Base-by-base conservation (phyloP, 2,329 filamentous ascomycete genomes). In the Arthrobotrys pseudoclavata region DNA sequence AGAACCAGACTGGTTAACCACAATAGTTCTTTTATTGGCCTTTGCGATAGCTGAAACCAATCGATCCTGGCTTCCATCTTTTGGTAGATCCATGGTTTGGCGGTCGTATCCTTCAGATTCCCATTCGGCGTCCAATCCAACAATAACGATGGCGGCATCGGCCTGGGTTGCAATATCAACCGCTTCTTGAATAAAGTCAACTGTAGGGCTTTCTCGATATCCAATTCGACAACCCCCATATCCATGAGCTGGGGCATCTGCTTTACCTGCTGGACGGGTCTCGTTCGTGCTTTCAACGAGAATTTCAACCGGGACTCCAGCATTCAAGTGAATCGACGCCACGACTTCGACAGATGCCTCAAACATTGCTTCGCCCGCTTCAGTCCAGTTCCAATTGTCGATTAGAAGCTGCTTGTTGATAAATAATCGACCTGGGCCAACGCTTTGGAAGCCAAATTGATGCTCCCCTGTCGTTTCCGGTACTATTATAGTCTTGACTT, bases 31-130 rank as follows among this genome's bases (percentile, higher is more conserved):
- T 0, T 89, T 86, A 81, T 92, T 92, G 3, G 87, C 89, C 15
- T 86, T 85, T 20, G 89, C 84, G 0, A 92, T 86, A 0, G 89
- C 89, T 61, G 88, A 86, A 66, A 92, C 86, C 4, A 92, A 86
- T 47, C 87, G 86, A 81, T 92, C 90, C 80, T 90, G 88, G 82
- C 84, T 87, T 52, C 85, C 88, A 69, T 87, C 84, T 22, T 84
- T 85, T 24, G 89, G 89, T 3, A 91, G 84, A 77, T 89, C 87
- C 88, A 90, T 88, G 69, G 85, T 88, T 72, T 86, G 84, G 53
- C 90, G 87, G 81, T 92, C 91, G 75, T 91, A 91, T 0, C 91
- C 91, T 83, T 92, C 91, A 1, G 90, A 91, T 81, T 93, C 91
- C 90, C 90, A 93, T 82, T 93, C 91, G 3, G 88, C 88, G 82